Evolutionary conservation across 176 grass and related monocot genomes (phyloP).

Genomic region (Cymbopogon citratus): DNA sequence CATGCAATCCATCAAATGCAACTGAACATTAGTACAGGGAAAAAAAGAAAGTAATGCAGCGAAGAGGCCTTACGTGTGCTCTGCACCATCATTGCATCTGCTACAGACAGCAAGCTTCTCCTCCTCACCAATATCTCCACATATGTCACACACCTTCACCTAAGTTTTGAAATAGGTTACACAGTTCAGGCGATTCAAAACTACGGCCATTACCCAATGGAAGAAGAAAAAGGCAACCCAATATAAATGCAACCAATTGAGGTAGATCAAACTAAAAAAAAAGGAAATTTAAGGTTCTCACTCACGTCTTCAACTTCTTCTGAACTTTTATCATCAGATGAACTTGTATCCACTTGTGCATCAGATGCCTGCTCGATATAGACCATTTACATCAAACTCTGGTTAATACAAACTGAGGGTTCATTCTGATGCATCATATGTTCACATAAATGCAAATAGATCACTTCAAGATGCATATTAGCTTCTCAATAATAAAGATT

Average conservation of each 20-base stretch:
- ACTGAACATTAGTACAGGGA: background rate
- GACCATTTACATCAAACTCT: too few species aligned
- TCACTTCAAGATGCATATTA: background rate
- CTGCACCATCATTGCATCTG: constrained; percentile 91
- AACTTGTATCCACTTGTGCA: constrained; percentile 10
- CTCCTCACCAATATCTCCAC: constrained; percentile 88
- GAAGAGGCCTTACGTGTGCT: constrained; percentile 71
- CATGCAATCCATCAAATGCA: background rate
- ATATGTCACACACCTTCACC: constrained; percentile 98
- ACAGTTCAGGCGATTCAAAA: constrained; percentile 16
- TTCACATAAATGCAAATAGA: background rate
- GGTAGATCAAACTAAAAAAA: background rate
- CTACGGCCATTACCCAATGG: background rate
- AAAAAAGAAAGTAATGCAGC: background rate
- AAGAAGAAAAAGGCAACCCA: background rate
- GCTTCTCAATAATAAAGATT: background rate
- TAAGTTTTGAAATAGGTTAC: constrained; percentile 35
- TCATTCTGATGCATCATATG: background rate
- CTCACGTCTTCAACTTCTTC: constrained; percentile 83
- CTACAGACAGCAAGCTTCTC: constrained; percentile 78
- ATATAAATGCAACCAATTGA: background rate
- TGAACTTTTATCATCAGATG: constrained; percentile 27
- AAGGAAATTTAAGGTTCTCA: constrained; percentile 11
- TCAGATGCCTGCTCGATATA: constrained; percentile 23
- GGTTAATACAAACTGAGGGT: background rate